These are phyloP conservation scores for Picea engelmannii DNA, from an alignment of 83 land plant species.

Conservation along the genomic window DNA sequence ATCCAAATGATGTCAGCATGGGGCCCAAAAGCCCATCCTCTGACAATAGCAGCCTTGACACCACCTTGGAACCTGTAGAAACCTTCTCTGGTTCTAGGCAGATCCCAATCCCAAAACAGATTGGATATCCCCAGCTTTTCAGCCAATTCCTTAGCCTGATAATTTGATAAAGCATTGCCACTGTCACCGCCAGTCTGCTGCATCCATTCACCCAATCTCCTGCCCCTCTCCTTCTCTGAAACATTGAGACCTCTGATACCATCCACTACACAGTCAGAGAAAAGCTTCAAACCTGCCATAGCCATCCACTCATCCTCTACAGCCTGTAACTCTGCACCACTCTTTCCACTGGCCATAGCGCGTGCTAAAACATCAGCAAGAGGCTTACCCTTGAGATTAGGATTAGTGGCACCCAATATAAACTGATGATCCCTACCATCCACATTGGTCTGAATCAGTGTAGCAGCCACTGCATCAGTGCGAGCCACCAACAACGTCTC, in stretches of 20 bases:
- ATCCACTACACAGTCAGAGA: slow-evolving; percentile 68
- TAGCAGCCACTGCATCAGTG: slow-evolving; percentile 90
- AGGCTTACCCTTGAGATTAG: slow-evolving; percentile 50
- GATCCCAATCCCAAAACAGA: slow-evolving; percentile 77
- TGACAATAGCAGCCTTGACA: slow-evolving; percentile 56
- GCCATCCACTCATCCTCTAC: slow-evolving; percentile 76
- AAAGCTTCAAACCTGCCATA: slow-evolving; percentile 59
- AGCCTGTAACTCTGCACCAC: slow-evolving; percentile 76
- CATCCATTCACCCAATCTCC: slow-evolving; percentile 53
- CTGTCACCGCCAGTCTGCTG: slow-evolving; percentile 27
- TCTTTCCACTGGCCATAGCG: slow-evolving; percentile 59
- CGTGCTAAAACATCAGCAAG: slow-evolving; percentile 48
- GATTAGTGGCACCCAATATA: slow-evolving; percentile 83
- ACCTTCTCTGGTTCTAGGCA: slow-evolving; percentile 72
- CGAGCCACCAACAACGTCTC: slow-evolving; percentile 84
- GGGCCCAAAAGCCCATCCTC: slow-evolving; percentile 74
- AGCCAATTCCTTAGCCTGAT: slow-evolving; percentile 55
- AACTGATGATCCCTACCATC: slow-evolving; percentile 83
- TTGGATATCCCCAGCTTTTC: slow-evolving; percentile 52
- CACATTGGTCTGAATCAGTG: slow-evolving; percentile 73
- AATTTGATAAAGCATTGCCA: slow-evolving; percentile 38
- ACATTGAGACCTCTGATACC: slow-evolving; percentile 49
- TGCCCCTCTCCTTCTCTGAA: slow-evolving; percentile 42
- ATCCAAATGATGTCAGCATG: slow-evolving; percentile 82
- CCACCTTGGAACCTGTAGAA: slow-evolving; percentile 65